phyloP scores from a whole-genome alignment of 257 asterid genomes.

The Buddleja alternifolia region DNA sequence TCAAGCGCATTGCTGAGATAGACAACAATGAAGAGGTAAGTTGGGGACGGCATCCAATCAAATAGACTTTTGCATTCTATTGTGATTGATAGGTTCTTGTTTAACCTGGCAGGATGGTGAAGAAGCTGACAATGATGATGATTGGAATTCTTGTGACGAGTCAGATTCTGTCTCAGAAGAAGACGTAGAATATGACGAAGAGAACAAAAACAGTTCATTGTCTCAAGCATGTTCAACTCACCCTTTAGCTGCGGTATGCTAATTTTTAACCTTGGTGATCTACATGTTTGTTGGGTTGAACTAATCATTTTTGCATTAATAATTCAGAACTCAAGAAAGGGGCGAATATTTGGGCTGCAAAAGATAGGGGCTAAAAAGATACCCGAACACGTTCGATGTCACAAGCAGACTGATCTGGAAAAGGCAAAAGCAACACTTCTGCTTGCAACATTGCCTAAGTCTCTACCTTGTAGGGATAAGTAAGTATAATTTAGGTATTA shows the following conservation, averaged over 20 bases:
- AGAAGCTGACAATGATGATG: constrained; percentile 55
- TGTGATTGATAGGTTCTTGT: constrained; percentile 26
- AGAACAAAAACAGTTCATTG: constrained; percentile 40
- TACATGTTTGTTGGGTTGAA: constrained; percentile 28
- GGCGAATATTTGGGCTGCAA: constrained; percentile 79
- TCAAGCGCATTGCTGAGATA: constrained; percentile 82
- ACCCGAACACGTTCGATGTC: constrained; percentile 86
- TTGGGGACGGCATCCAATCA: not conserved
- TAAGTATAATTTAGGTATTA: constrained; percentile 39
- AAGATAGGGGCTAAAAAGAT: constrained; percentile 85
- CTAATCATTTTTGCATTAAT: constrained; percentile 25
- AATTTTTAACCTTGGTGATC: constrained; percentile 25
- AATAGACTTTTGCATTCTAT: constrained; percentile 23
- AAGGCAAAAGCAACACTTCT: constrained; percentile 87
- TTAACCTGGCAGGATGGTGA: constrained; percentile 63
- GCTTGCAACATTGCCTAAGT: constrained; percentile 87
- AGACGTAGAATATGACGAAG: constrained; percentile 56
- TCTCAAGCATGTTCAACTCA: constrained; percentile 50
- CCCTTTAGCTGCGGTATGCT: constrained; percentile 82
- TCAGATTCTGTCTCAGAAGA: constrained; percentile 60
- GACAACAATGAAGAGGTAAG: constrained; percentile 61
- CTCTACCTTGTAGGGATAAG: constrained; percentile 91
- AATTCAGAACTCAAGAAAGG: constrained; percentile 77
- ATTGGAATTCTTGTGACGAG: constrained; percentile 64
- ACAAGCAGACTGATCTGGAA: constrained; percentile 85